Evolutionary conservation across 768 basidiomycete species (phyloP), one percentile per base, ranked within the genome.

Genomic region (Paxillus rubicundulus): DNA sequence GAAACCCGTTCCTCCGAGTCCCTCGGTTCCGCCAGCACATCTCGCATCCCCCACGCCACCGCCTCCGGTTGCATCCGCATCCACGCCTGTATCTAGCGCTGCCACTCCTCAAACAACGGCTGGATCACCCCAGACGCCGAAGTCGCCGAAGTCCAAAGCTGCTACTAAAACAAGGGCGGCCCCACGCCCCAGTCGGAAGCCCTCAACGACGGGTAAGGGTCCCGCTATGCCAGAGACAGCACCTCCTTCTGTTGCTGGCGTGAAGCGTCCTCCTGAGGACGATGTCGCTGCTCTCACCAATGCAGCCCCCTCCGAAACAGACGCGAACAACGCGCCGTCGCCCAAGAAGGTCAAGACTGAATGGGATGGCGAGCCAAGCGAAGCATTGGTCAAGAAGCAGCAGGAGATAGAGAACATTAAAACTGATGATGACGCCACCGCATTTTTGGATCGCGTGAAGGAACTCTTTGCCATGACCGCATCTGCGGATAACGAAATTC

Each of bases 271-370:
- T 6, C 59, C 69, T 38, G 69, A 72, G 17, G 69, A 84, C 27
- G 67, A 63, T 6, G 50, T 61, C 18, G 47, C 61, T 34, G 50
- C 60, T 41, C 56, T 68, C 2, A 58, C 65, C 24, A 70, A 54
- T 10, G 59, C 70, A 4, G 69, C 73, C 9, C 62, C 67, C 48
- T 66, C 72, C 44, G 63, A 68, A 44, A 56, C 62, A 18, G 70
- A 62, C 49, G 53, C 48, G 36, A 61, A 48, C 43, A 79, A 82
- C 49, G 81, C 80, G 7, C 86, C 86, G 7, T 84, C 87, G 6
- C 85, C 88, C 13, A 90, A 90, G 71, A 82, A 85, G 43, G 64
- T 70, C 45, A 87, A 86, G 74, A 81, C 79, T 18, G 86, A 90
- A 49, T 88, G 84, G 82, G 85, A 87, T 43, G 79, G 80, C 9